Base-by-base conservation (phyloP, 257 asterid genomes). In the Gardenia jasminoides region DNA sequence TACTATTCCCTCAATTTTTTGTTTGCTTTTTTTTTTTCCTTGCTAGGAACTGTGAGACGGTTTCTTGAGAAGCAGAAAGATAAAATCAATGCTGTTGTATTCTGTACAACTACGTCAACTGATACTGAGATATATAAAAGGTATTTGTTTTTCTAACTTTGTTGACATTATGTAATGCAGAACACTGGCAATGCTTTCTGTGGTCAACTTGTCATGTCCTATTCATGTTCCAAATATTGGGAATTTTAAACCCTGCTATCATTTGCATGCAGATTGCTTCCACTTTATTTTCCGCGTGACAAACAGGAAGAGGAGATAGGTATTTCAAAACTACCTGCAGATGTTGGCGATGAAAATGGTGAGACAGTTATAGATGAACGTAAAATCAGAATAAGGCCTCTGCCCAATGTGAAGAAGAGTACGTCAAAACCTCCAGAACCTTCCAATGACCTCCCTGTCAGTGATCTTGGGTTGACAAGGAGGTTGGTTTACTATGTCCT, bases 341-440 rank as follows among this genome's bases (percentile, higher is more conserved):
- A 96, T 86, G 99, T 96, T 80, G 99, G 99, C 77, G 99, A 96
- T 90, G 98, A 93, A 89, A 92, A 96, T 88, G 99, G 99, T 56
- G 99, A 92, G 82, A 92, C 98, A 58, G 85, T 88, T 75, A 91
- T 91, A 69, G 96, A 89, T 81, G 99, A 96, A 81, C 96, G 99
- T 68, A 91, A 96, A 85, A 96, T 96, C 87, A 90, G 98, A 88
- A 96, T 96, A 87, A 84, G 88, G 79, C 94, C 99, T 69, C 80
- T 96, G 83, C 97, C 97, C 28, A 96, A 93, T 85, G 78, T 85
- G 78, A 95, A 91, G 89, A 89, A 82, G 88, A 75, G 79, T 82
- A 79, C 79, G 78, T 80, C 88, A 52, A 80, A 76, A 80, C 82
- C 86, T 74, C 78, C 90, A 33, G 88, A 83, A 79, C 58, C 86